Evolutionary conservation across 2,329 filamentous ascomycete species (phyloP).

Genomic region (Chrysoporthe cubensis): DNA sequence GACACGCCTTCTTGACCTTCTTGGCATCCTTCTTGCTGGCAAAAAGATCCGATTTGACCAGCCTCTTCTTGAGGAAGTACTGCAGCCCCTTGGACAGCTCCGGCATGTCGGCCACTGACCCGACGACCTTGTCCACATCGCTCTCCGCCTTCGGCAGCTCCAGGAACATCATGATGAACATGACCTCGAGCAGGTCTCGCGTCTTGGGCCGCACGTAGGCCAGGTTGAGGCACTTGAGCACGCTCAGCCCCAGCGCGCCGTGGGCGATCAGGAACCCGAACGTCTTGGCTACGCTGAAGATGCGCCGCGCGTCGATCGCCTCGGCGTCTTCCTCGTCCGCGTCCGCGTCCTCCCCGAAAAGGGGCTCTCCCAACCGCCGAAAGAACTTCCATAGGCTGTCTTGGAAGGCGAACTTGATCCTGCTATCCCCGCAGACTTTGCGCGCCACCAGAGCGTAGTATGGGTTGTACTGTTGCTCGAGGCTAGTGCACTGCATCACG

Average conservation of each 20-base stretch:
- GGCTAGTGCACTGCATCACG: slow-evolving; percentile 82
- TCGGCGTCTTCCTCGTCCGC: slow-evolving; percentile 57
- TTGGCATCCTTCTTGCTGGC: slow-evolving; percentile 52
- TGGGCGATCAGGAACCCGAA: slow-evolving; percentile 56
- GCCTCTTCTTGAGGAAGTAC: slow-evolving; percentile 77
- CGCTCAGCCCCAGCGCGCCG: slow-evolving; percentile 49
- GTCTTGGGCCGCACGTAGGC: slow-evolving; percentile 77
- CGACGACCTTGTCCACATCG: slow-evolving; percentile 66
- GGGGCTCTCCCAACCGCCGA: slow-evolving; percentile 79
- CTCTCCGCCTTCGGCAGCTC: slow-evolving; percentile 47
- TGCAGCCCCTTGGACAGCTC: slow-evolving; percentile 75
- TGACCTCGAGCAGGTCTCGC: slow-evolving; percentile 75
- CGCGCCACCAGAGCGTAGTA: slow-evolving; percentile 89
- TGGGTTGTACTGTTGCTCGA: slow-evolving; percentile 84
- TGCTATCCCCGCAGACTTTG: slow-evolving; percentile 74
- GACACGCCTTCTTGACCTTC: slow-evolving; percentile 52
- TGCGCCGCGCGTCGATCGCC: slow-evolving; percentile 52
- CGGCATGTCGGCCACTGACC: slow-evolving; percentile 64
- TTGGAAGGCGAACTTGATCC: slow-evolving; percentile 82
- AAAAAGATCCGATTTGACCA: slow-evolving; percentile 66
- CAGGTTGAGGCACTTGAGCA: slow-evolving; percentile 75
- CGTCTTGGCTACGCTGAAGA: slow-evolving; percentile 58
- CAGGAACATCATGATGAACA: slow-evolving; percentile 77
- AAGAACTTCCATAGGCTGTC: slow-evolving; percentile 87
- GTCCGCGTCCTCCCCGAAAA: slow-evolving; percentile 67